Conservation (phyloP, 441 rosid species). For the Macaranga tanarius region DNA sequence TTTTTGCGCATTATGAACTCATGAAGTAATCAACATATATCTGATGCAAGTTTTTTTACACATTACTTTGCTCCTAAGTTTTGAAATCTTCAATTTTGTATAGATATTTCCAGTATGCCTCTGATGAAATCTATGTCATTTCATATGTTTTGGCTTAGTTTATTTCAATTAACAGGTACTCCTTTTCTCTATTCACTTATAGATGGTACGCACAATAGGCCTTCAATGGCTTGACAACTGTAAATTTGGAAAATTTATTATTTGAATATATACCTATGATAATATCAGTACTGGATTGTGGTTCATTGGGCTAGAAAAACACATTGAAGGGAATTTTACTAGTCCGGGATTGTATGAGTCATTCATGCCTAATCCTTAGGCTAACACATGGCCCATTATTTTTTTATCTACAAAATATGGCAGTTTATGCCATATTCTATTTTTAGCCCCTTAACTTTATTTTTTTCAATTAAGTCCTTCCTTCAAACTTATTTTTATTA, state of each 20-base stretch:
- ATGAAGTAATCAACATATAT: background rate
- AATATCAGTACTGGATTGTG: constrained; percentile 89
- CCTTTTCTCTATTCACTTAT: constrained; percentile 13
- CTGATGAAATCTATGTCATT: constrained; percentile 78
- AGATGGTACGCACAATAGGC: background rate
- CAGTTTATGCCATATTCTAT: no score
- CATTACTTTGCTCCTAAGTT: background rate
- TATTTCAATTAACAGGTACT: constrained; percentile 73
- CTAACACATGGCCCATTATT: no score
- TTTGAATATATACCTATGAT: constrained; percentile 75
- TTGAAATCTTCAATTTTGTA: constrained; percentile 10
- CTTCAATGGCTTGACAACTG: background rate
- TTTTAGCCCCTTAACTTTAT: no score
- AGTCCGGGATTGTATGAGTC: no score
- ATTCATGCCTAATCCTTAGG: no score
- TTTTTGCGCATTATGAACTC: background rate
- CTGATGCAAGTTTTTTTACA: background rate
- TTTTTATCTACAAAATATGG: no score
- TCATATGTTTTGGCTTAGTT: constrained; percentile 76
- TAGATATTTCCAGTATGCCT: constrained; percentile 92
- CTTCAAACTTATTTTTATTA: no score
- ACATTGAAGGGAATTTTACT: constrained; percentile 73
- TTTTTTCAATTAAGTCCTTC: no score
- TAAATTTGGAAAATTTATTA: constrained; percentile 44
- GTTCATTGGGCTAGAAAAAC: constrained; percentile 89